Percentiles rank a stretch among this genome's conserved stretches.
phyloP scores from a whole-genome alignment of 164 flowering plant genomes.

The Vitis rupestris region DNA sequence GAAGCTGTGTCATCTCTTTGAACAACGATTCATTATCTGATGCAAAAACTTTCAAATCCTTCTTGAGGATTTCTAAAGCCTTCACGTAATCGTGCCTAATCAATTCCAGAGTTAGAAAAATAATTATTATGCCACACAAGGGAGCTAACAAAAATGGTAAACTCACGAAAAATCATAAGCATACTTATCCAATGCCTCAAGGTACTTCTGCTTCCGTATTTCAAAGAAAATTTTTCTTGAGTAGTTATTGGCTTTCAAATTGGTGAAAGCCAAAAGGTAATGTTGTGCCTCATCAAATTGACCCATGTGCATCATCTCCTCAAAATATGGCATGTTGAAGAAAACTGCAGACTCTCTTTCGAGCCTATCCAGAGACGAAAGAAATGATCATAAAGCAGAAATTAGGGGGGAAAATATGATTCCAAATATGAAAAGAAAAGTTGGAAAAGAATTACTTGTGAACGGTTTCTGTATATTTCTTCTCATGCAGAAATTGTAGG shows the following conservation, averaged over 20 bases:
- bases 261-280: neutral
- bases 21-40: constrained; percentile 59
- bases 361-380: neutral
- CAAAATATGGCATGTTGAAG: neutral
- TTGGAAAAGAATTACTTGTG: neutral
- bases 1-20: constrained; percentile 65
- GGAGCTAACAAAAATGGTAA: too few species aligned
- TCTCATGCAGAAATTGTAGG: neutral
- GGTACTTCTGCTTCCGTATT: neutral
- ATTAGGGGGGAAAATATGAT: neutral
- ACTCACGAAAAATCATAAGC: too few species aligned
- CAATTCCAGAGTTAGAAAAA: neutral
- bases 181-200: neutral
- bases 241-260: neutral
- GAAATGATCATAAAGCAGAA: neutral
- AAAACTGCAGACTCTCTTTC: neutral
- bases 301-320: neutral
- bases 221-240: neutral
- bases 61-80: constrained; percentile 64
- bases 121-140: too few species aligned
- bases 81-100: constrained; percentile 56
- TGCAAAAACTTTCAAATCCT: constrained; percentile 70
- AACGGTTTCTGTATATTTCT: neutral
- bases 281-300: neutral
- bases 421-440: neutral